Evolutionary conservation across 257 asterid species (phyloP).

Genomic region (Ophiorrhiza pumila): DNA sequence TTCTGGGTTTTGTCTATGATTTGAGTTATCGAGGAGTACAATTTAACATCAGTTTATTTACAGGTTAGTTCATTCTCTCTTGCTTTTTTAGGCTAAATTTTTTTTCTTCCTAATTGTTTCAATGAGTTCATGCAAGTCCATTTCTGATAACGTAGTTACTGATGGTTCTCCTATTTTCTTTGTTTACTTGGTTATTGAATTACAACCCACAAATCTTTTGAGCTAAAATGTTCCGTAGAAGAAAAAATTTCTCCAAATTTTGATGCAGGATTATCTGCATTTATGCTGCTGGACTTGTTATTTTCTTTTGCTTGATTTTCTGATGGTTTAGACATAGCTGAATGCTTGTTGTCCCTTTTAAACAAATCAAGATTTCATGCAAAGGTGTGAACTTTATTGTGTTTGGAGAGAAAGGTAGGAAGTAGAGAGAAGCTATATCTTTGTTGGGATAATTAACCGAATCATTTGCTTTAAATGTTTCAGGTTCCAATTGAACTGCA

Average conservation of each 20-base stretch:
- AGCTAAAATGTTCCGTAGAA: neutral
- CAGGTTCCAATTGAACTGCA: conserved; percentile 19
- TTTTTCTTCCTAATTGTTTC: neutral
- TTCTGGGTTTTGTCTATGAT: neutral
- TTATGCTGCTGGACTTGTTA: neutral
- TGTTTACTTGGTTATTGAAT: neutral
- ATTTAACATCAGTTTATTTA: neutral
- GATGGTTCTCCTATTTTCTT: neutral
- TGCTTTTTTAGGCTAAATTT: too few relatives aligned
- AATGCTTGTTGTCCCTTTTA: neutral
- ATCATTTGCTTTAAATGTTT: neutral
- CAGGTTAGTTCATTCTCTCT: neutral
- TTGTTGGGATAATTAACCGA: neutral
- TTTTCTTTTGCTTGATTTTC: neutral
- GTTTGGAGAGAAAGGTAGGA: conserved; percentile 2
- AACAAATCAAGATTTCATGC: neutral
- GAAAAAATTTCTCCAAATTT: neutral
- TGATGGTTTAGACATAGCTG: neutral
- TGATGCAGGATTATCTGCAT: neutral
- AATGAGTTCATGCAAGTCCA: neutral
- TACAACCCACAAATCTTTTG: neutral
- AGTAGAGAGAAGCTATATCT: neutral
- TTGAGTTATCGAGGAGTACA: neutral
- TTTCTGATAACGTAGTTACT: neutral
- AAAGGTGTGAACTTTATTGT: conserved; percentile 3